phyloP scores from a whole-genome alignment of 257 asterid genomes.

The Mitragyna speciosa region DNA sequence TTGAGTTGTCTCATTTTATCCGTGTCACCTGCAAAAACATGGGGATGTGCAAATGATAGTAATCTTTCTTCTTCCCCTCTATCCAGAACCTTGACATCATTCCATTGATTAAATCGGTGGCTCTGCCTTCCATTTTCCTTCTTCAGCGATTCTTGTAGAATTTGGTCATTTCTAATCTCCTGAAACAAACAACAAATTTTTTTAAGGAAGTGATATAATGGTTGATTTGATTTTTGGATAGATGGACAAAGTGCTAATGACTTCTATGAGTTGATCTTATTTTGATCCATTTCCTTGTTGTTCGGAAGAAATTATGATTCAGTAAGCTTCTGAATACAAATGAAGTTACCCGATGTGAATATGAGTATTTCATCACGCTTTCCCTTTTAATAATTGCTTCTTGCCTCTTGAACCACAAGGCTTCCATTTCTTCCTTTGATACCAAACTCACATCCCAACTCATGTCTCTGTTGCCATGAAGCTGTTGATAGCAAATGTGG shows the following conservation, averaged over 20 bases:
- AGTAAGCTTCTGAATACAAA: conserved; percentile 4
- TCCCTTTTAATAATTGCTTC: conserved; percentile 69
- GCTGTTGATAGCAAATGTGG: conserved; percentile 29
- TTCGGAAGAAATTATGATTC: not conserved
- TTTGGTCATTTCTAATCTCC: conserved; percentile 60
- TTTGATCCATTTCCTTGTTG: not conserved
- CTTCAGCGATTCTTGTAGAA: conserved; percentile 43
- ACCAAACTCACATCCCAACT: conserved; percentile 58
- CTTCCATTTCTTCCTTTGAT: conserved; percentile 55
- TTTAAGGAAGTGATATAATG: not conserved
- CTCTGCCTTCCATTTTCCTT: conserved; percentile 44
- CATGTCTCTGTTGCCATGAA: conserved; percentile 45
- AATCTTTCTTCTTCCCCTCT: conserved; percentile 37
- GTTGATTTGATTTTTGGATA: no score
- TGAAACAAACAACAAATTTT: conserved; percentile 7
- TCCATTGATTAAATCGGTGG: conserved; percentile 36
- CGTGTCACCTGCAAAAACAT: conserved; percentile 32
- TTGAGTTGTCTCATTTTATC: conserved; percentile 35
- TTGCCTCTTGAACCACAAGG: conserved; percentile 49
- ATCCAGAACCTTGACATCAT: conserved; percentile 31
- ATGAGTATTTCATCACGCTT: conserved; percentile 71
- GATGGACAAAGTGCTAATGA: not conserved
- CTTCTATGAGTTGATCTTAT: no score
- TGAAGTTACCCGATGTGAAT: conserved; percentile 63
- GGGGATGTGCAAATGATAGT: conserved; percentile 32